Evolutionary conservation across 805 yeast genomes (phyloP).

Genomic region (Debaryomyces hansenii): DNA sequence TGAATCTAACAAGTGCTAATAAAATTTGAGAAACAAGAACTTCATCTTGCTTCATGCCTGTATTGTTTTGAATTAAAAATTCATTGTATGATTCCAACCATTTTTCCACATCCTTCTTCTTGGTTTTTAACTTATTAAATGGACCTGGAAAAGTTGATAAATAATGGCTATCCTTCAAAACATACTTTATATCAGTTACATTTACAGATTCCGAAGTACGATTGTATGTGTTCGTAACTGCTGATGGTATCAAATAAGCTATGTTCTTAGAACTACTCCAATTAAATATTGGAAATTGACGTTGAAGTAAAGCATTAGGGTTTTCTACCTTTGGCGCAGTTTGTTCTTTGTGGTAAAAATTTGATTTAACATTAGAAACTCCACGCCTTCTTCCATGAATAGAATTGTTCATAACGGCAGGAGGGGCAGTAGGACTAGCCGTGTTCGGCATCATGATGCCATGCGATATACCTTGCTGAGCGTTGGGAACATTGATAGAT

Average conservation of each 20-base stretch:
- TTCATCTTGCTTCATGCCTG: conserved; percentile 3
- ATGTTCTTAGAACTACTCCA: conserved; percentile 49
- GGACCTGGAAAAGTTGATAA: conserved; percentile 66
- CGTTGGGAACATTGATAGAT: conserved; percentile 6
- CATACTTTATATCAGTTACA: conserved; percentile 22
- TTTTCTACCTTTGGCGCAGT: conserved; percentile 34
- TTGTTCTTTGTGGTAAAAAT: conserved; percentile 14
- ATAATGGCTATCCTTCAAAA: conserved; percentile 22
- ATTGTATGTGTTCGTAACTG: conserved; percentile 30
- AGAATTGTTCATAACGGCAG: neutral
- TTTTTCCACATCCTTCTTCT: conserved; percentile 65
- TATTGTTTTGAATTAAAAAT: conserved; percentile 4
- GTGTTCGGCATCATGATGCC: neutral
- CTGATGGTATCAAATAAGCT: conserved; percentile 26
- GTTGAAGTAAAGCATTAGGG: conserved; percentile 52
- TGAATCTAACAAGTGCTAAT: conserved; percentile 23
- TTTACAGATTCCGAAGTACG: conserved; percentile 31
- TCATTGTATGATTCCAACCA: conserved; percentile 45
- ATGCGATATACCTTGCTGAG: neutral
- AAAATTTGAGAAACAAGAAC: conserved; percentile 33
- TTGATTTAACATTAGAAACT: conserved; percentile 17
- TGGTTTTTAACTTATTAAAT: conserved; percentile 53
- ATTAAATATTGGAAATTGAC: conserved; percentile 76
- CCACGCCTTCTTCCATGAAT: conserved; percentile 24
- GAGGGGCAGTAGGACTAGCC: neutral